phyloP scores from a whole-genome alignment of 257 asterid species.

The Plectranthus barbatus region DNA sequence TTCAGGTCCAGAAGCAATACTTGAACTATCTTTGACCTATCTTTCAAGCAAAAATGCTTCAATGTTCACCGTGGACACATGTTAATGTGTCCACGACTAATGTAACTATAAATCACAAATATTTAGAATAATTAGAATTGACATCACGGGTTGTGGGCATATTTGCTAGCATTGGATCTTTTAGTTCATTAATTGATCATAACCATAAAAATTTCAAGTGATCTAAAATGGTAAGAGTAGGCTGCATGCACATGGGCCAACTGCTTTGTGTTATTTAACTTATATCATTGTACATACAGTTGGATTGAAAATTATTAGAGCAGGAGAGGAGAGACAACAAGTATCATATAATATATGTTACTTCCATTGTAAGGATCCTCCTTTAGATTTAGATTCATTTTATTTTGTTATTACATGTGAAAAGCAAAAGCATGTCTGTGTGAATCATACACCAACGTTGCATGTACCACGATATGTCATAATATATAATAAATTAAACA shows the following conservation, averaged over 20 bases:
- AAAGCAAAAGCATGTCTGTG: constrained; percentile 11
- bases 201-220: too few relatives aligned
- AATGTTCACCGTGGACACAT: too few relatives aligned
- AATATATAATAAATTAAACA: not conserved
- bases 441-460: not conserved
- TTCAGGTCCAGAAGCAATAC: too few relatives aligned
- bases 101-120: too few relatives aligned
- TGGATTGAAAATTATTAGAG: not conserved
- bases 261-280: not conserved
- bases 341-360: constrained; percentile 1
- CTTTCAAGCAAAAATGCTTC: too few relatives aligned
- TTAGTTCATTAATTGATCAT: too few relatives aligned
- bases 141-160: too few relatives aligned
- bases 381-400: constrained; percentile 12
- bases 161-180: too few relatives aligned
- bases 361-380: constrained; percentile 25
- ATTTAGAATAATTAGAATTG: too few relatives aligned
- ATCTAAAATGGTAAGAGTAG: not conserved
- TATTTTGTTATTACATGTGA: constrained; percentile 19
- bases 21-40: too few relatives aligned
- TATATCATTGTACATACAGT: too few relatives aligned
- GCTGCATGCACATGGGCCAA: constrained; percentile 11
- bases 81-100: too few relatives aligned
- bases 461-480: not conserved
- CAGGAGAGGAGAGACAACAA: not conserved